Percentiles rank a stretch among this genome's conserved stretches.
Evolutionary conservation across 805 yeast genomes (phyloP).

Genomic region (Candida caryicola): DNA sequence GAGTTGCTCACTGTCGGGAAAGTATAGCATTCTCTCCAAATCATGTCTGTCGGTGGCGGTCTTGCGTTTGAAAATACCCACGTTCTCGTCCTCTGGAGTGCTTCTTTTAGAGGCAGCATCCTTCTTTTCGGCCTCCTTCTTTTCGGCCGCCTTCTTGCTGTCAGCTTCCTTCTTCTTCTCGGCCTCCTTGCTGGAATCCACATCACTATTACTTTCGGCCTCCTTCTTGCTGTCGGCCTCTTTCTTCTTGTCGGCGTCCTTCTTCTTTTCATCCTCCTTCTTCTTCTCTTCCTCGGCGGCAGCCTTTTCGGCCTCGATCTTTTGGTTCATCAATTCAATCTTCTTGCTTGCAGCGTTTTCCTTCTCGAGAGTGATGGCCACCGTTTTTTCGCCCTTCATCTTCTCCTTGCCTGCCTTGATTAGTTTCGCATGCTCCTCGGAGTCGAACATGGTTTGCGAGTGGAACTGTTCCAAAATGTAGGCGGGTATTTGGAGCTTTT

Average conservation of each 20-base stretch:
- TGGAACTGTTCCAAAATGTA: conserved; percentile 29
- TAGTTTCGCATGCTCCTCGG: conserved; percentile 21
- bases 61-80: conserved; percentile 3
- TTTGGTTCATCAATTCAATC: conserved; percentile 8
- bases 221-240: too few relatives aligned
- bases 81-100: conserved; percentile 4
- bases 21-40: conserved; percentile 16
- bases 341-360: conserved; percentile 14
- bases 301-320: conserved; percentile 6
- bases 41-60: conserved; percentile 20
- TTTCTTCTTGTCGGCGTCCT: conserved; percentile 9
- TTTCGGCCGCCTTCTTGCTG: conserved; percentile 2
- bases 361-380: conserved; percentile 14
- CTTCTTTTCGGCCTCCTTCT: conserved; percentile 2
- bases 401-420: conserved; percentile 7
- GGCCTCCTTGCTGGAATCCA: conserved; percentile 1
- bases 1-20: conserved; percentile 38
- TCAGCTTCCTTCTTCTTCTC: conserved; percentile 1
- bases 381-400: conserved; percentile 6
- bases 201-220: conserved; percentile 5
- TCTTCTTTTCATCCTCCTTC: conserved; percentile 4
- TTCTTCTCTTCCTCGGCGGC: conserved; percentile 6
- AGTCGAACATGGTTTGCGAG: conserved; percentile 23
- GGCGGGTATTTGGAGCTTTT: conserved; percentile 27
- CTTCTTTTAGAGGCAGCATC: neutral